Percentiles rank a stretch among this genome's conserved stretches.
phyloP scores from a whole-genome alignment of 305 asterid genomes.

The Euphrasia arctica region DNA sequence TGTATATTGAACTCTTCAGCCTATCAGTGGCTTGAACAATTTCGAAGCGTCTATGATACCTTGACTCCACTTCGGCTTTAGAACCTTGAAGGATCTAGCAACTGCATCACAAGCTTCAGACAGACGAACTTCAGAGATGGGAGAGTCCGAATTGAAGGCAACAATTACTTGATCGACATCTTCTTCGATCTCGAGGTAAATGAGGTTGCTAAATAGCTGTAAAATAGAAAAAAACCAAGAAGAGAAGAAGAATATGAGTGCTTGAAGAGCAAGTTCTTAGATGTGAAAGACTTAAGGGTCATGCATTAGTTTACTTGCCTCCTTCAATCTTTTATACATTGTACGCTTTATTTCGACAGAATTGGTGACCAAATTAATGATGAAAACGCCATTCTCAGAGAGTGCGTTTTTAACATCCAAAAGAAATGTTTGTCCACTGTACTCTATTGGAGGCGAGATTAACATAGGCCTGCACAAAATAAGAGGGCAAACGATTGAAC shows the following conservation, averaged over 20 bases:
- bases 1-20: no score
- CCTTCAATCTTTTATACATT: slow-evolving; percentile 57
- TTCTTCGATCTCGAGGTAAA: slow-evolving; percentile 33
- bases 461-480: slow-evolving; percentile 68
- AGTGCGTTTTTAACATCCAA: slow-evolving; percentile 55
- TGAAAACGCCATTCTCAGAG: slow-evolving; percentile 71
- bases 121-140: no score
- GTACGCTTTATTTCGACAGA: slow-evolving; percentile 58
- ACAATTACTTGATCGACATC: no score
- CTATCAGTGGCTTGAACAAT: no score
- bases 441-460: slow-evolving; percentile 83
- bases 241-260: slow-evolving; percentile 6
- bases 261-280: not conserved
- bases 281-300: not conserved
- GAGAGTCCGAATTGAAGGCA: no score
- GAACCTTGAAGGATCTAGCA: no score
- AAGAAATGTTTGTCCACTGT: slow-evolving; percentile 77
- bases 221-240: slow-evolving; percentile 9
- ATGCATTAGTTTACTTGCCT: slow-evolving; percentile 29
- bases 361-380: slow-evolving; percentile 79
- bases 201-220: slow-evolving; percentile 72
- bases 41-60: no score
- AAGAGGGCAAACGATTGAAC: not conserved
- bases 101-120: no score
- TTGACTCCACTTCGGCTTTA: no score